phyloP scores from a whole-genome alignment of 208 protist species.

The Kentomonas sorsogonicus region DNA sequence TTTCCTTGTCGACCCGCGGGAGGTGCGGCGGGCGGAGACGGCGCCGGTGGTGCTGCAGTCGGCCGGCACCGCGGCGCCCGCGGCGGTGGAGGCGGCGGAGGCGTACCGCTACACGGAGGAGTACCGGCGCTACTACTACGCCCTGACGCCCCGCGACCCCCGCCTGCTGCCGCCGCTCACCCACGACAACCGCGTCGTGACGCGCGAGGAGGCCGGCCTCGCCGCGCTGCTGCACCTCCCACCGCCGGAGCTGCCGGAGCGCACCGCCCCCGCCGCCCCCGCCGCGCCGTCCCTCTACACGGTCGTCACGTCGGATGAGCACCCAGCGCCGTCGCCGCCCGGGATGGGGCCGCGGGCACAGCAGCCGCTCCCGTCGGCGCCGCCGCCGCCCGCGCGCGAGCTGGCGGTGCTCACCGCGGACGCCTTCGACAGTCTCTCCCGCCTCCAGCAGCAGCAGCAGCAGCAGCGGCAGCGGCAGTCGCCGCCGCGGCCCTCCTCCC shows the following conservation, averaged over 20 bases:
- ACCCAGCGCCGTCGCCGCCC: not conserved
- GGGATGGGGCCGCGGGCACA: not conserved
- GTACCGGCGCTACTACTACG: conserved; percentile 78
- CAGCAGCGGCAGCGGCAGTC: not conserved
- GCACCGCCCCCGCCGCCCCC: not conserved
- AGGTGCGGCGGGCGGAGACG: conserved; percentile 65
- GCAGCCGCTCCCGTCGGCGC: not conserved
- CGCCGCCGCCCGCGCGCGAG: not conserved
- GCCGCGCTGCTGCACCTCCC: not conserved
- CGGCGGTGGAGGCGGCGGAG: conserved; percentile 44
- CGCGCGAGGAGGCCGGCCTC: conserved; percentile 7
- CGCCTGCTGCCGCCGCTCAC: conserved; percentile 74
- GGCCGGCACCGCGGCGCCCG: conserved; percentile 44
- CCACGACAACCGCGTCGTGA: conserved; percentile 19
- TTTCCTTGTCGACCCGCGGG: conserved; percentile 47
- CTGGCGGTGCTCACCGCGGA: not conserved
- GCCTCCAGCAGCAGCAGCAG: not conserved
- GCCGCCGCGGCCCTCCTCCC: not conserved
- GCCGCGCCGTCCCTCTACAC: not conserved
- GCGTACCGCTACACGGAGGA: conserved; percentile 80
- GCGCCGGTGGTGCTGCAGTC: conserved; percentile 72
- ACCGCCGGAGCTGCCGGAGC: not conserved
- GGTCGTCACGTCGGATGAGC: not conserved
- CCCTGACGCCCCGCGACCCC: conserved; percentile 69
- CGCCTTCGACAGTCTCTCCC: not conserved